phyloP scores from a whole-genome alignment of 2,329 filamentous ascomycete genomes.

The Verticillium klebahnii region DNA sequence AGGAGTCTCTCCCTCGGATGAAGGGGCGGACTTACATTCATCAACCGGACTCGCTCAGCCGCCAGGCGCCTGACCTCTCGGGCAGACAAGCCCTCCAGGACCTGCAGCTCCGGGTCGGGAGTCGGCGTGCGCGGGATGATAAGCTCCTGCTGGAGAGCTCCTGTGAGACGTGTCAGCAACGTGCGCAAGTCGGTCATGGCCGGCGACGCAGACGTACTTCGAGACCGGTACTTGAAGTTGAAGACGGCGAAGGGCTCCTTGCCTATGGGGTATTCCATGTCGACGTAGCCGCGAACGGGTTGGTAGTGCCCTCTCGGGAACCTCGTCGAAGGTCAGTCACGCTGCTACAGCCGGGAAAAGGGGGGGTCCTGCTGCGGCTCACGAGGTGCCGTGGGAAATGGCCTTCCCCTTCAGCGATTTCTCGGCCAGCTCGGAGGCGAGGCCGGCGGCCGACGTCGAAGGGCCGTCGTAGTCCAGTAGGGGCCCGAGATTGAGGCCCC shows the following conservation, averaged over 20 bases:
- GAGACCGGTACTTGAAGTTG: conserved; percentile 19
- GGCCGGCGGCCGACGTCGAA: too few species aligned
- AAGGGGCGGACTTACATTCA: conserved; percentile 4
- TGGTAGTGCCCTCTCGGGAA: conserved; percentile 5
- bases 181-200: neutral
- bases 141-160: conserved; percentile 14
- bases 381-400: conserved; percentile 16
- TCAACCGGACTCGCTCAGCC: conserved; percentile 6
- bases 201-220: conserved; percentile 7
- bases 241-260: conserved; percentile 9
- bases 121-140: conserved; percentile 13
- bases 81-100: conserved; percentile 4
- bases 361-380: neutral
- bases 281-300: neutral
- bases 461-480: neutral
- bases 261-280: conserved; percentile 5
- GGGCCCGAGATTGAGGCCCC: neutral
- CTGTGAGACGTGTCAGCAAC: conserved; percentile 4
- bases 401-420: conserved; percentile 14
- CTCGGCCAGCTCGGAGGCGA: conserved; percentile 4
- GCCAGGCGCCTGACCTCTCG: conserved; percentile 10
- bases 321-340: conserved; percentile 1
- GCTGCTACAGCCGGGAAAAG: neutral
- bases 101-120: conserved; percentile 6
- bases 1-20: too few species aligned